phyloP scores from a whole-genome alignment of 495 filamentous ascomycete species.

The Hypoxylon cercidicola region DNA sequence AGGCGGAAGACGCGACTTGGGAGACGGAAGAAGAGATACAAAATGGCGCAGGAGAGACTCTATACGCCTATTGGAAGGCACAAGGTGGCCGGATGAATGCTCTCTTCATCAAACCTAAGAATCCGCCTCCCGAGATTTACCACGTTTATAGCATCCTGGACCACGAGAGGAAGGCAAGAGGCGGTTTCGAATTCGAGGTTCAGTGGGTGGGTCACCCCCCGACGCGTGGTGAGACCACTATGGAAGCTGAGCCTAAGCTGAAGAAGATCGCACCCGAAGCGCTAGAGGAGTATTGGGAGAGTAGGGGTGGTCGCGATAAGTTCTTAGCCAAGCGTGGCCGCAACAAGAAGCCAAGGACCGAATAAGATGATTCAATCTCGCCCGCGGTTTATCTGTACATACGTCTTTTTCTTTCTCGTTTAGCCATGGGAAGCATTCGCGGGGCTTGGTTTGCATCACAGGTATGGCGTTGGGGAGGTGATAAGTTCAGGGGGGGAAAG shows the following conservation, averaged over 20 bases:
- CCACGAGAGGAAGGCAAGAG: slow-evolving; percentile 38
- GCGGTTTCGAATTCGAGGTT: slow-evolving; percentile 47
- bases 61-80: slow-evolving; percentile 44
- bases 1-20: slow-evolving; percentile 41
- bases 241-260: slow-evolving; percentile 42
- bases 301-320: slow-evolving; percentile 38
- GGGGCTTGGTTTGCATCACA: slow-evolving; percentile 24
- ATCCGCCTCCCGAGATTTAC: slow-evolving; percentile 41
- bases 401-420: not conserved
- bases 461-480: slow-evolving; percentile 26
- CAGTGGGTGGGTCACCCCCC: slow-evolving; percentile 46
- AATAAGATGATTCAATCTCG: slow-evolving; percentile 4
- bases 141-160: slow-evolving; percentile 40
- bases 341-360: slow-evolving; percentile 33
- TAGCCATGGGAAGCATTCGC: slow-evolving; percentile 9
- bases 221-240: slow-evolving; percentile 40
- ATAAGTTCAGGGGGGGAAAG: not conserved
- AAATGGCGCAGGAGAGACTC: slow-evolving; percentile 33
- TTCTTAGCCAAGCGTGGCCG: slow-evolving; percentile 40
- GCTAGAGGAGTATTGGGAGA: slow-evolving; percentile 41
- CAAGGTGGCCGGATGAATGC: slow-evolving; percentile 44
- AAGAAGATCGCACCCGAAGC: slow-evolving; percentile 35
- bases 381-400: not conserved
- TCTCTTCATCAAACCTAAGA: slow-evolving; percentile 43
- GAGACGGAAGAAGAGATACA: slow-evolving; percentile 46